These are phyloP conservation scores for Alloteropsis angusta DNA, from an alignment of 202 grass and related monocot genomes.

Conservation along the genomic window DNA sequence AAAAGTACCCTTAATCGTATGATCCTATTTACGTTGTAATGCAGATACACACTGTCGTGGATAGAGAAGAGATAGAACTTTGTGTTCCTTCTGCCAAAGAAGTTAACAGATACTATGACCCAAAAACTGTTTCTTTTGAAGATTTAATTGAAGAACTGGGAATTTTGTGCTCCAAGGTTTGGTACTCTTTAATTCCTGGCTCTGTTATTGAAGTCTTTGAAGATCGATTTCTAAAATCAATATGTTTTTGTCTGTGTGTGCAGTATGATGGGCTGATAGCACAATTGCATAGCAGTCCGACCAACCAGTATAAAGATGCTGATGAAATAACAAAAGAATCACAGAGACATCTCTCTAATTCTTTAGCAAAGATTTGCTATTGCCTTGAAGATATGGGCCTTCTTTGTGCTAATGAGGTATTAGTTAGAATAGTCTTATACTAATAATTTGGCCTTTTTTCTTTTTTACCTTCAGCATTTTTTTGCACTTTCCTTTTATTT, in stretches of 20 bases:
- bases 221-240: background rate
- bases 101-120: slow-evolving; percentile 61
- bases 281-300: slow-evolving; percentile 38
- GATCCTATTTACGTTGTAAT: background rate
- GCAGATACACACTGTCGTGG: slow-evolving; percentile 63
- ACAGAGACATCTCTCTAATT: slow-evolving; percentile 43
- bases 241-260: slow-evolving; percentile 13
- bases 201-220: background rate
- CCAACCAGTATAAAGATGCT: slow-evolving; percentile 48
- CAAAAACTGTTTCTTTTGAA: slow-evolving; percentile 45
- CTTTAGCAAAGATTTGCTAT: slow-evolving; percentile 54
- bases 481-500: background rate
- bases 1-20: background rate
- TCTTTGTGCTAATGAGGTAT: slow-evolving; percentile 79
- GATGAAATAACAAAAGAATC: slow-evolving; percentile 56
- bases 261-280: slow-evolving; percentile 60
- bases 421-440: background rate
- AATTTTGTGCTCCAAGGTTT: slow-evolving; percentile 47
- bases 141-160: slow-evolving; percentile 44
- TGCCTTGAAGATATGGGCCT: slow-evolving; percentile 73
- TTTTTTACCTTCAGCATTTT: background rate
- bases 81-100: slow-evolving; percentile 66
- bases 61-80: slow-evolving; percentile 63
- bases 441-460: slow-evolving; percentile 4
- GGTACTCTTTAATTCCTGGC: slow-evolving; percentile 6